Conservation (phyloP, 2,329 filamentous ascomycete genomes). For the Colletotrichum australisinense region DNA sequence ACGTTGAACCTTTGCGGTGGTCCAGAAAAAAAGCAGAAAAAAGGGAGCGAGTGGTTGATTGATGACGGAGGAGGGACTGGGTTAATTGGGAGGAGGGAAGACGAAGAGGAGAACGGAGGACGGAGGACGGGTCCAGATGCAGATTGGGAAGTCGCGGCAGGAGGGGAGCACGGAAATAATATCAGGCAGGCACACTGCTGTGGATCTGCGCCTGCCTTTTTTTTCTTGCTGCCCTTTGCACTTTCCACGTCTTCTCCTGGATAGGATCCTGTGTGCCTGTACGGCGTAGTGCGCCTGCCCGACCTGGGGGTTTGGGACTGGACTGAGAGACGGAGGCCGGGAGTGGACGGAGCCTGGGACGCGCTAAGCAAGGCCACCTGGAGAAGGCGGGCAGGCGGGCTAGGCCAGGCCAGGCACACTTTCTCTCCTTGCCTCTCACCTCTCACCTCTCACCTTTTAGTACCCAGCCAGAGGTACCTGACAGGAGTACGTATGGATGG, state of each 20-base stretch:
- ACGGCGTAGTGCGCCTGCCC: neutral
- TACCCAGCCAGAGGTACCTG: neutral
- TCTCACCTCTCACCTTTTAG: neutral
- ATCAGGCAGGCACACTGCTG: neutral
- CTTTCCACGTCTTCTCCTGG: neutral
- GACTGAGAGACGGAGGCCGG: slow-evolving; percentile 9
- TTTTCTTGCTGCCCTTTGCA: neutral
- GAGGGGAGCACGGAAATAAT: slow-evolving; percentile 1
- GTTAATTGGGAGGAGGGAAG: neutral
- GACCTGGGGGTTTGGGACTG: neutral
- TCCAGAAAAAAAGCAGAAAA: neutral
- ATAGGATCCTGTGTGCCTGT: too few relatives aligned
- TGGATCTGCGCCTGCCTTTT: neutral
- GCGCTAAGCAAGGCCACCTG: neutral
- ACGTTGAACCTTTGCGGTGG: neutral
- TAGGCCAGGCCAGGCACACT: neutral
- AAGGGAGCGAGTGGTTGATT: neutral
- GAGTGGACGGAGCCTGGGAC: slow-evolving; percentile 16
- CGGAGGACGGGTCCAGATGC: neutral
- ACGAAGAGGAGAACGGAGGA: slow-evolving; percentile 2
- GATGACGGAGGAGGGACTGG: neutral
- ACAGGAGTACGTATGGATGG: too few relatives aligned
- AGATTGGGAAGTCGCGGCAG: neutral
- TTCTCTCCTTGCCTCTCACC: neutral
- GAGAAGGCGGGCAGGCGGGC: neutral